Conservation (phyloP, 768 basidiomycete genomes). For the Hemileccinum rubropunctum region DNA sequence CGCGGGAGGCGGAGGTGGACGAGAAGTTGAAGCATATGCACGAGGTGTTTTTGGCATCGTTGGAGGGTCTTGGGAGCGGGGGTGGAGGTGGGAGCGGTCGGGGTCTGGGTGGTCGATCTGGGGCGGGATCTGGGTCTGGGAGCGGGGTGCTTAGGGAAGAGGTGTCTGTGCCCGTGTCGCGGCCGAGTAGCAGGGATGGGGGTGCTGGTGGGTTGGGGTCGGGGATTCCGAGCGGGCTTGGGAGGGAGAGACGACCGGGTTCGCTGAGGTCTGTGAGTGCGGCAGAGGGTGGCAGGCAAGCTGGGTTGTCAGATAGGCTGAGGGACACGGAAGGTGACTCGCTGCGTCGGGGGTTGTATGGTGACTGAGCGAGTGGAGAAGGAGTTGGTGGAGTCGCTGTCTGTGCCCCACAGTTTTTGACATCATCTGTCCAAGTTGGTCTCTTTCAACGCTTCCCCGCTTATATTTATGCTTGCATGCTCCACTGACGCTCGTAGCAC, state of each 20-base stretch:
- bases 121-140: slow-evolving; percentile 10
- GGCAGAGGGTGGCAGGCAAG: slow-evolving; percentile 28
- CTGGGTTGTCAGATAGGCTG: slow-evolving; percentile 38
- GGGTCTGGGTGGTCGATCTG: slow-evolving; percentile 27
- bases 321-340: slow-evolving; percentile 32
- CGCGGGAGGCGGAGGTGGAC: slow-evolving; percentile 65
- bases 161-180: slow-evolving; percentile 1
- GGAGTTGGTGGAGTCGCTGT: too few relatives aligned
- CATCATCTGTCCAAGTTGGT: too few relatives aligned
- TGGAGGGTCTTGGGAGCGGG: slow-evolving; percentile 54
- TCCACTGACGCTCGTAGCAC: too few relatives aligned
- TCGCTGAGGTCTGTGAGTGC: slow-evolving; percentile 32
- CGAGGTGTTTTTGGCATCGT: slow-evolving; percentile 59
- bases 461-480: too few relatives aligned
- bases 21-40: slow-evolving; percentile 65
- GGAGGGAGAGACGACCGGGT: slow-evolving; percentile 25
- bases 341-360: slow-evolving; percentile 3
- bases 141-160: slow-evolving; percentile 10
- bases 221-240: slow-evolving; percentile 15
- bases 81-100: too few relatives aligned
- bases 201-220: slow-evolving; percentile 4
- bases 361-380: slow-evolving; percentile 3
- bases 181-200: slow-evolving; percentile 11
- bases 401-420: too few relatives aligned
- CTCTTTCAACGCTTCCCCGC: too few relatives aligned